Evolutionary conservation across 768 basidiomycete genomes (phyloP).

Genomic region (Tulasnella sp.): DNA sequence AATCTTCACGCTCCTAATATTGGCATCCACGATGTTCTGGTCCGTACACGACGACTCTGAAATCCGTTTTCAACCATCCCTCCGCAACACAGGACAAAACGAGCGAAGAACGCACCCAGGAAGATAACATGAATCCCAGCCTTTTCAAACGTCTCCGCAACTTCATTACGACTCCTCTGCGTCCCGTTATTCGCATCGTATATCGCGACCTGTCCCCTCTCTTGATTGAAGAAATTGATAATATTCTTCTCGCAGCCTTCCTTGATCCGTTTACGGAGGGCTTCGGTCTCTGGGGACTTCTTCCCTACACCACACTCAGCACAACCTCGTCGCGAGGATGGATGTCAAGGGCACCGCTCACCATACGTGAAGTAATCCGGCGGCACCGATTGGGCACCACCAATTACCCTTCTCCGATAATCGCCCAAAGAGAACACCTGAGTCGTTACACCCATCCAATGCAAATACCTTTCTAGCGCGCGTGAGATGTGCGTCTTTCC

Average conservation of each 20-base stretch:
- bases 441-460: constrained; percentile 97
- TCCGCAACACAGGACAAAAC: too few species aligned
- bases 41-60: constrained; percentile 86
- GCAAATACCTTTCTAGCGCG: constrained; percentile 88
- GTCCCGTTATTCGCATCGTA: constrained; percentile 97
- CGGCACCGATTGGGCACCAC: constrained; percentile 77
- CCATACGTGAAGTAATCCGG: constrained; percentile 85
- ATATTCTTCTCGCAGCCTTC: constrained; percentile 81
- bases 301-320: constrained; percentile 39
- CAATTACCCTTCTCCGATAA: constrained; percentile 80
- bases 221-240: constrained; percentile 67
- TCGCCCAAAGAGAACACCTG: constrained; percentile 92
- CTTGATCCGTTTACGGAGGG: constrained; percentile 58
- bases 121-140: constrained; percentile 85
- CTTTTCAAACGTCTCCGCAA: constrained; percentile 78
- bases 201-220: constrained; percentile 87
- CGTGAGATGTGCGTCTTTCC: constrained; percentile 96
- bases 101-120: constrained; percentile 39
- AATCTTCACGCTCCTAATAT: constrained; percentile 94
- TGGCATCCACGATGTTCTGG: constrained; percentile 81
- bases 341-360: constrained; percentile 27
- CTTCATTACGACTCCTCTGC: constrained; percentile 45
- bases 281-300: constrained; percentile 69
- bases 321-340: too few species aligned
- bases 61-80: not conserved